A percentile compares a stretch with the other conserved stretches of the same genome.
These are phyloP conservation scores for Selaginella moellendorffii DNA, from an alignment of 75 land plant genomes.

Conservation along the genomic window DNA sequence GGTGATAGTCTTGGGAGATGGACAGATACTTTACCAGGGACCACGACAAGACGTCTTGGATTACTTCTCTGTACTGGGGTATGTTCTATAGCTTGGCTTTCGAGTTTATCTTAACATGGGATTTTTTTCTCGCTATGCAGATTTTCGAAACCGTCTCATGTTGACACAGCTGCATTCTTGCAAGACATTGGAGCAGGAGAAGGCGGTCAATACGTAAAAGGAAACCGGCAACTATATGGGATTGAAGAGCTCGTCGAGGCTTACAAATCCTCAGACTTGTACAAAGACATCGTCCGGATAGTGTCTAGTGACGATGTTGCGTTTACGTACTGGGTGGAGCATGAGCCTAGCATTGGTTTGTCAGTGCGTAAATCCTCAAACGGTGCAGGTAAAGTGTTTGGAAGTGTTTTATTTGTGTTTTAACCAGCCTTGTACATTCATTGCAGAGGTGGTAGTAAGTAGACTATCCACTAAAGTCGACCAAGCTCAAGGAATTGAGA, in stretches of 20 bases:
- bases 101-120: no score
- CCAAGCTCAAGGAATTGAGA: slow-evolving; percentile 14
- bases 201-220: background rate
- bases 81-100: no score
- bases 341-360: slow-evolving; percentile 18
- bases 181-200: slow-evolving; percentile 6
- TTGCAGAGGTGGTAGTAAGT: slow-evolving; percentile 21
- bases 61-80: background rate
- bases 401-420: background rate
- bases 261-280: background rate
- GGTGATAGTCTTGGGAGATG: background rate
- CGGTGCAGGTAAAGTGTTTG: background rate
- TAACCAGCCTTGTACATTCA: background rate
- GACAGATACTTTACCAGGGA: slow-evolving; percentile 1
- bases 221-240: background rate
- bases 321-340: slow-evolving; percentile 19
- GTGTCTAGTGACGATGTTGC: background rate
- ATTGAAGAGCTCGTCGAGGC: background rate
- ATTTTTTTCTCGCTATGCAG: no score
- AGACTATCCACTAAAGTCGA: slow-evolving; percentile 17
- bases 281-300: background rate
- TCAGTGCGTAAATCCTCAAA: slow-evolving; percentile 17
- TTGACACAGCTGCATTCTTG: slow-evolving; percentile 1
- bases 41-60: slow-evolving; percentile 5
- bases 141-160: background rate